Base-by-base conservation (phyloP, 2,329 filamentous ascomycete species). In the Sclerotinia subarctica region DNA sequence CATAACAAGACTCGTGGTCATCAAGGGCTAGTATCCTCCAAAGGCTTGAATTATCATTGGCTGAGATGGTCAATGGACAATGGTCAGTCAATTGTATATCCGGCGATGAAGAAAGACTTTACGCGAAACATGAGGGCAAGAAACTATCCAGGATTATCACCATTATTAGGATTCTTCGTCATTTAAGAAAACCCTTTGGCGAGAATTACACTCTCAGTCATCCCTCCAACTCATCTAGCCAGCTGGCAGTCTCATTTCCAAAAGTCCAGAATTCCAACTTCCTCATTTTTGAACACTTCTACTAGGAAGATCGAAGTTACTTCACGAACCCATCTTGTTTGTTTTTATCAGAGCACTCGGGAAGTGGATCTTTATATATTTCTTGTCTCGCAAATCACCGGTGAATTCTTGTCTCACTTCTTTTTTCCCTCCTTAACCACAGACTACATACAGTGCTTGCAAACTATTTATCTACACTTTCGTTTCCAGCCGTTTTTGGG, bases 371-470 rank as follows among this genome's bases (percentile, higher is more conserved):
- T 35, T n/a, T 17, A 49, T 24, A 21, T 11, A 35, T n/a, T 47
- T 62, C 58, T 35, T 62, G 58, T 62, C 58, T 62, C 44, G 35
- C 15, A 47, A 47, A n/a, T 35, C 19, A 60, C 44, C 19, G 6
- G 57, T 19, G 29, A 8, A 24, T 35, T 47, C 15, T 35, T 49
- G 58, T 49, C 26, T 60, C 46, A 62, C 24, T n/a, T n/a, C 8
- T 21, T 21, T 42, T 29, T 15, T 11, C 42, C 19, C 29, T 49
- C 58, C 58, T 60, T 44, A 35, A 47, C 57, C 29, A 32, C 42
- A 47, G 44, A 24, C 15, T 17, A 26, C 38, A 11, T 17, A 26
- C 38, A 11, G n/a, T 17, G n/a, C 42, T 32, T 29, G 35, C 26
- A 7, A 49, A 35, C 21, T 46, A 47, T 32, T n/a, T 44, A 49